phyloP scores from a whole-genome alignment of 2,329 filamentous ascomycete genomes.

The Neodidymelliopsis sp. region DNA sequence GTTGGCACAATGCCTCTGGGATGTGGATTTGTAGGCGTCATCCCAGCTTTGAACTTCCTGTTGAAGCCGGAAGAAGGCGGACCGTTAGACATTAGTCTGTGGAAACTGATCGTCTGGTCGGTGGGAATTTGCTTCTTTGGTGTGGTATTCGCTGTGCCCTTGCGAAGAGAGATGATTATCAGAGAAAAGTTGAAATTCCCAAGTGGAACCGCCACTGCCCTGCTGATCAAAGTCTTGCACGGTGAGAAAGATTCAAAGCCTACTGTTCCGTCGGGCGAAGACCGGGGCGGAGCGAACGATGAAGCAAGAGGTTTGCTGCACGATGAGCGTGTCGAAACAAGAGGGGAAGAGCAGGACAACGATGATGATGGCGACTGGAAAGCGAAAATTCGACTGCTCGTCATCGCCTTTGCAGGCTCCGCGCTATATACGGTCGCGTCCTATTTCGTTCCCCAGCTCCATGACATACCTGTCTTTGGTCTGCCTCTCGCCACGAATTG shows the following conservation, averaged over 20 bases:
- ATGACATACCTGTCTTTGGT: conserved; percentile 88
- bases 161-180: conserved; percentile 91
- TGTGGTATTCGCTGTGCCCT: conserved; percentile 92
- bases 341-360: conserved; percentile 36
- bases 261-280: conserved; percentile 5
- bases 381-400: conserved; percentile 65
- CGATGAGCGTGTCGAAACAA: conserved; percentile 26
- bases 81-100: conserved; percentile 73
- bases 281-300: conserved; percentile 30
- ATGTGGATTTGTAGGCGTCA: conserved; percentile 93
- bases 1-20: conserved; percentile 97
- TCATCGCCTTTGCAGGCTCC: conserved; percentile 67
- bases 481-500: conserved; percentile 75
- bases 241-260: conserved; percentile 56
- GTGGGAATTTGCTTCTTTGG: conserved; percentile 95
- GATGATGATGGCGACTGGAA: conserved; percentile 62
- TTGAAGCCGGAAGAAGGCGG: conserved; percentile 80
- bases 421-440: conserved; percentile 75
- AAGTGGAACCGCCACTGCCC: conserved; percentile 91
- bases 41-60: conserved; percentile 90
- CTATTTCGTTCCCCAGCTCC: conserved; percentile 87
- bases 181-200: conserved; percentile 92
- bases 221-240: conserved; percentile 91
- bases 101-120: conserved; percentile 87
- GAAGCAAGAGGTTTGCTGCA: conserved; percentile 48